Evolutionary conservation across 106 monocot genomes (phyloP).

Genomic region (Amphibolis antarctica): DNA sequence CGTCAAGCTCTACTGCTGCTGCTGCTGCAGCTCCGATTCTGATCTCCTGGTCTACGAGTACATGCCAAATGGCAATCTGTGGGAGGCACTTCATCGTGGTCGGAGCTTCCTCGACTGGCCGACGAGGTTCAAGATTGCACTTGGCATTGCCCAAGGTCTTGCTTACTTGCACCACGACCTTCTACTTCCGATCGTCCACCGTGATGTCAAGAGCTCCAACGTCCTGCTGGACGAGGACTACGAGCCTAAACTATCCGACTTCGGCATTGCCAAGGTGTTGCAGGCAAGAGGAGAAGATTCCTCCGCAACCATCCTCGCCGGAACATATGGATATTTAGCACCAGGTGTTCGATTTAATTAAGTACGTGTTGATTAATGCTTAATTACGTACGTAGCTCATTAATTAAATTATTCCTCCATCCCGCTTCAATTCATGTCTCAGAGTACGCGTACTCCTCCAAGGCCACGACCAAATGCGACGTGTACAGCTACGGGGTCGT

Average conservation of each 20-base stretch:
- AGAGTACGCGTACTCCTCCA: constrained; percentile 92
- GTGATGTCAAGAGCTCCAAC: constrained; percentile 90
- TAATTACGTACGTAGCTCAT: background rate
- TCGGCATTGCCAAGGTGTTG: constrained; percentile 86
- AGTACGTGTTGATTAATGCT: background rate
- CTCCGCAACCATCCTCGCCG: constrained; percentile 51
- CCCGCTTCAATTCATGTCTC: too few relatives aligned
- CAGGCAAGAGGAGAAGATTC: constrained; percentile 48
- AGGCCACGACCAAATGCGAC: constrained; percentile 89
- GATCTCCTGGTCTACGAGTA: constrained; percentile 94
- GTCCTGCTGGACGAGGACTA: constrained; percentile 76
- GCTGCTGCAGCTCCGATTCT: constrained; percentile 62
- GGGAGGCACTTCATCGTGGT: constrained; percentile 75
- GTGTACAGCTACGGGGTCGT: constrained; percentile 99
- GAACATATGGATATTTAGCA: constrained; percentile 87
- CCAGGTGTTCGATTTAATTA: constrained; percentile 39
- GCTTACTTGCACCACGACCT: constrained; percentile 94
- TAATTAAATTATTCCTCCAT: too few relatives aligned
- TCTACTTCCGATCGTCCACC: constrained; percentile 65
- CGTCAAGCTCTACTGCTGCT: constrained; percentile 90
- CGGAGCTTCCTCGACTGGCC: constrained; percentile 68
- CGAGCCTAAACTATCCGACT: constrained; percentile 93
- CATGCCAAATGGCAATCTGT: constrained; percentile 92
- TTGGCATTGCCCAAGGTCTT: constrained; percentile 74
- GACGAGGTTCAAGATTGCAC: constrained; percentile 53